Base-by-base conservation (phyloP, 345 rosid species). In the Geranium rotundifolium region DNA sequence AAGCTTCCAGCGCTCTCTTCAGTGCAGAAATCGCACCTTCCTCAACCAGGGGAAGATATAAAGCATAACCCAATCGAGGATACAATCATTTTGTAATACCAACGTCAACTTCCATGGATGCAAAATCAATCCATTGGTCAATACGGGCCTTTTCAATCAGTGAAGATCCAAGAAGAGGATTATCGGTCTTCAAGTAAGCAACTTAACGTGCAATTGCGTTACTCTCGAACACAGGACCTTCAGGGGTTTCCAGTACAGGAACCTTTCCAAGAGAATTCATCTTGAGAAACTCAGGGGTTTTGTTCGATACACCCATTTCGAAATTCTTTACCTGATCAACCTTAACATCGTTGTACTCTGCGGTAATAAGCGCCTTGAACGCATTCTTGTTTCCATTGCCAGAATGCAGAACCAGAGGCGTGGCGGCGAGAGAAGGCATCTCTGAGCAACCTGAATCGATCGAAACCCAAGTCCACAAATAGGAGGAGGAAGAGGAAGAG, bases 181-280 rank as follows among this genome's bases (percentile, higher is more conserved):
- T 85, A 56, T 85, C 85, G 65, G 78, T 86, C 84, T 90, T 86
- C 79, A 67, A 27, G 29, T 83, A 81, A 27, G 91, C 50, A 69
- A 90, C 99, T 93, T 86, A 90, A 3, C 95, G 86, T 14, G 96
- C 85, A 61, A 95, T 90, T 19, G 99, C 92, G 80, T 95, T 95
- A 87, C 99, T 95, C 85, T 95, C 97, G 57, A 86, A 90, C 4
- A 95, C 46, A 16, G 89, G 70, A 61, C 96, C 97, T 19, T 95
- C 92, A 0, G 97, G 92, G 23, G 99, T 95, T 79, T 95, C 89
- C 82, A 95, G 72, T 65, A 95, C 91, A 15, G 96, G 99, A 77
- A 95, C 84, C 96, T 91, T 91, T 54, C 98, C 98, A 63, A 89
- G 75, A 54, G 98, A 96, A 67, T 87, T 91, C 98, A 85, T 81